These are phyloP conservation scores for Rhodotorula sp. DNA, from an alignment of 1,284 basidiomycete genomes.

Conservation along the genomic window DNA sequence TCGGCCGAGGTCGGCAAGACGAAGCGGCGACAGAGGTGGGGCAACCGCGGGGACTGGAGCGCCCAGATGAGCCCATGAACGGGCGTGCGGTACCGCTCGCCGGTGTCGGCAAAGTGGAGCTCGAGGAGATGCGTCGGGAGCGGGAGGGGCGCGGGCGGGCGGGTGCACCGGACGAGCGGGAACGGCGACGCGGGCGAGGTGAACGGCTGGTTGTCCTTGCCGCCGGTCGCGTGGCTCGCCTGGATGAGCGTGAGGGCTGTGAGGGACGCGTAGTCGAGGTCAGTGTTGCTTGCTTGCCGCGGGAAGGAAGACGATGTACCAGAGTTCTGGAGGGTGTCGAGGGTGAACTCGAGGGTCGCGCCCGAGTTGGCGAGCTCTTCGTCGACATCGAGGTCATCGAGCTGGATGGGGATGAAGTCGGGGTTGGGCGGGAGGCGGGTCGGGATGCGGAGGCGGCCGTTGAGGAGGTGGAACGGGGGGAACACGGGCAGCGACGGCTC, in stretches of 20 bases:
- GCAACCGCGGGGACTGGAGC: not conserved
- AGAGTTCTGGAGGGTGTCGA: not conserved
- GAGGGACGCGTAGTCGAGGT: not conserved
- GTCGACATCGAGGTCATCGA: not conserved
- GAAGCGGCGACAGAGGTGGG: not conserved
- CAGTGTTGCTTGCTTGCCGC: not conserved
- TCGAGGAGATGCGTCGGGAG: not conserved
- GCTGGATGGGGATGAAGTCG: not conserved
- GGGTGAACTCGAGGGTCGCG: not conserved
- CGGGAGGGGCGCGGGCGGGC: not conserved
- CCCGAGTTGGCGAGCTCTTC: not conserved
- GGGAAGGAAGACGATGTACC: not conserved
- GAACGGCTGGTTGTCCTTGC: not conserved
- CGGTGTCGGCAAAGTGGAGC: not conserved
- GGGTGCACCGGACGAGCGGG: not conserved
- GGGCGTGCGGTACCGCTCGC: slow-evolving; percentile 1
- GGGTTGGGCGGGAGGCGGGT: not conserved
- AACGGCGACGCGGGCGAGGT: not conserved
- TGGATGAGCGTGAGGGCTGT: not conserved
- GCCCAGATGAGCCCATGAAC: not conserved
- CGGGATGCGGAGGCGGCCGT: not conserved
- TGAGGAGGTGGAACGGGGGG: not conserved
- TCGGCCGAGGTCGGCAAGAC: not conserved
- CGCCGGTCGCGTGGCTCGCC: not conserved
- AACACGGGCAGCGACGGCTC: not conserved